Conservation (phyloP, 164 flowering plant genomes). For the Brasenia schreberi region DNA sequence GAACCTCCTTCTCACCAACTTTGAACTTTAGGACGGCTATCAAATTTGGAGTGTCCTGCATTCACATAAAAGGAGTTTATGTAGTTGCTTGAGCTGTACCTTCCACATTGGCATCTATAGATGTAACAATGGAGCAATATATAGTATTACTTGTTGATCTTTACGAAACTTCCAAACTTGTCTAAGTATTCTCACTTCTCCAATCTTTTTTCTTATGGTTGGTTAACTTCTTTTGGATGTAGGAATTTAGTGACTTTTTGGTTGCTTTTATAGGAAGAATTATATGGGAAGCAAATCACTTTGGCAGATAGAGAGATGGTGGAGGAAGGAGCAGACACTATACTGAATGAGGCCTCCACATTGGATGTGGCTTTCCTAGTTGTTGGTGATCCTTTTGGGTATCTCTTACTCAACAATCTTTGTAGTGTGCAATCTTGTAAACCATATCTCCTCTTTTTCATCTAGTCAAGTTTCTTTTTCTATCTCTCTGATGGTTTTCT, state of each 20-base stretch:
- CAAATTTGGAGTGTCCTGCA: no score
- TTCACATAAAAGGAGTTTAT: no score
- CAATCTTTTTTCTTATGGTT: background rate
- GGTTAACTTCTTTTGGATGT: background rate
- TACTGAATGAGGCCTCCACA: constrained; percentile 43
- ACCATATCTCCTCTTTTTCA: no score
- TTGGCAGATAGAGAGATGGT: constrained; percentile 87
- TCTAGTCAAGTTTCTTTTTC: no score
- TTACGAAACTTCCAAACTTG: background rate
- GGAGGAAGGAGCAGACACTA: constrained; percentile 66
- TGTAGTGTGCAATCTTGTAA: no score
- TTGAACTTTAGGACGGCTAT: no score
- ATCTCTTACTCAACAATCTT: background rate
- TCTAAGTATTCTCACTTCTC: background rate
- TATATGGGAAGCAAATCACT: constrained; percentile 55
- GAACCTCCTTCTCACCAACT: no score
- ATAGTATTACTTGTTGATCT: no score
- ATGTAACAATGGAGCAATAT: no score
- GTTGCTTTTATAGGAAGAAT: constrained; percentile 33
- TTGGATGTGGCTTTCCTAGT: constrained; percentile 83
- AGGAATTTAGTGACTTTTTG: background rate
- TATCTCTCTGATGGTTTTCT: no score
- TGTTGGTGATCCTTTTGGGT: constrained; percentile 99
- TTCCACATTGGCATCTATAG: no score
- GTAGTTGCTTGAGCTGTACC: no score